These are phyloP conservation scores for Fusarium compactum DNA, from an alignment of 2,329 filamentous ascomycete species.

Conservation along the genomic window DNA sequence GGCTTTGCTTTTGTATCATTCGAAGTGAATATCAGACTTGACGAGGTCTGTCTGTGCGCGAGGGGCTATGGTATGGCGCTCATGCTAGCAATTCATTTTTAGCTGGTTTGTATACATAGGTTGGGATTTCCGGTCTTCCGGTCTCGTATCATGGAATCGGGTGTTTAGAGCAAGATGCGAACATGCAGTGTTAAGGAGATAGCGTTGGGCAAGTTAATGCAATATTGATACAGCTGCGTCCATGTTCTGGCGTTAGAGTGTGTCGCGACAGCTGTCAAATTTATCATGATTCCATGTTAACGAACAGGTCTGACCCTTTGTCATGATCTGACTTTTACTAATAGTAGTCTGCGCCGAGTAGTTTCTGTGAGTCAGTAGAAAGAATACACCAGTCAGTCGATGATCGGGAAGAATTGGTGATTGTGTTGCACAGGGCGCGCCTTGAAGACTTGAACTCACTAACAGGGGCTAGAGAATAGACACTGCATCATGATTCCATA, in stretches of 20 bases:
- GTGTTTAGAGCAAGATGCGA: constrained; percentile 37
- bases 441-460: not conserved
- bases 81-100: constrained; percentile 42
- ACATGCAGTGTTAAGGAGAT: constrained; percentile 13
- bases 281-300: not conserved
- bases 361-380: constrained; percentile 4
- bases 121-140: constrained; percentile 16
- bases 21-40: not conserved
- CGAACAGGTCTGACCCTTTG: not conserved
- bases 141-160: constrained; percentile 33
- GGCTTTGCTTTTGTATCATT: constrained; percentile 2
- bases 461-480: constrained; percentile 3
- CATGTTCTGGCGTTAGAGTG: too few species aligned
- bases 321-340: not conserved
- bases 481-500: constrained; percentile 10
- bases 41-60: constrained; percentile 1
- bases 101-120: constrained; percentile 46
- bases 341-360: not conserved
- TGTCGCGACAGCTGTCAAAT: not conserved
- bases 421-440: not conserved
- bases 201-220: not conserved
- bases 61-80: constrained; percentile 40
- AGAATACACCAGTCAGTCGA: not conserved
- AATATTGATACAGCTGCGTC: not conserved
- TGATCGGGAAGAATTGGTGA: not conserved